Conservation (phyloP, 2,329 filamentous ascomycete species). For the Aspergillus niger region DNA sequence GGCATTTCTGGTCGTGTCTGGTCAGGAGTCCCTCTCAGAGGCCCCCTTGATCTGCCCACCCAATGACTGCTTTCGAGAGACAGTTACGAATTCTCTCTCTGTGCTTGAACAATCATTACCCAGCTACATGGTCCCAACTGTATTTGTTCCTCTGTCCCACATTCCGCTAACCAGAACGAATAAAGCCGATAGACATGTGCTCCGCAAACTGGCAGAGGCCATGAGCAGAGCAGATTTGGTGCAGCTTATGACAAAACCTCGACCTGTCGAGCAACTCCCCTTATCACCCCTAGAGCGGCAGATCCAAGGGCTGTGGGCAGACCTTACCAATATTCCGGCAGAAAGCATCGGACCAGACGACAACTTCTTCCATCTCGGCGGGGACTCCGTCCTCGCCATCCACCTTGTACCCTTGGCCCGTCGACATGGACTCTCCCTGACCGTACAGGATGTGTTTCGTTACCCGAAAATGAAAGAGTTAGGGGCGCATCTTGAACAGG, state of each 20-base stretch:
- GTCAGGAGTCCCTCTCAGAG: not conserved
- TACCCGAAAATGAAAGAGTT: constrained; percentile 23
- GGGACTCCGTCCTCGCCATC: constrained; percentile 34
- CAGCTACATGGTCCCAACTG: not conserved
- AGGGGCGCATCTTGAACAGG: not conserved
- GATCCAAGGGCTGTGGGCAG: constrained; percentile 12
- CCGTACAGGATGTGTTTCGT: constrained; percentile 27
- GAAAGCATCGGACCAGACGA: constrained; percentile 22
- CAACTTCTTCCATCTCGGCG: constrained; percentile 35
- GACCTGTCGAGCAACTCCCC: not conserved
- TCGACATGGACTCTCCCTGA: constrained; percentile 19
- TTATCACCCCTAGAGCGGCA: not conserved
- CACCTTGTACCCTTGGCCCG: constrained; percentile 18
- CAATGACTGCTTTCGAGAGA: not conserved
- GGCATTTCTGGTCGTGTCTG: not conserved
- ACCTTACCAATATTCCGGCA: constrained; percentile 7
- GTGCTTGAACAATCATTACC: not conserved
- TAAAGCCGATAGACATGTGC: not conserved
- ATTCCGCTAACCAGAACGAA: not conserved
- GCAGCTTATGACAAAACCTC: not conserved
- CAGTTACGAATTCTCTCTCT: not conserved
- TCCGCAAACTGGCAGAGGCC: not conserved
- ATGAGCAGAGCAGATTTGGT: not conserved
- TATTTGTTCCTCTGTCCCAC: not conserved
- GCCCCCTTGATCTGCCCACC: not conserved